Evolutionary conservation across 148 eudicot genomes (phyloP).

Genomic region (Amaranthus palmeri): DNA sequence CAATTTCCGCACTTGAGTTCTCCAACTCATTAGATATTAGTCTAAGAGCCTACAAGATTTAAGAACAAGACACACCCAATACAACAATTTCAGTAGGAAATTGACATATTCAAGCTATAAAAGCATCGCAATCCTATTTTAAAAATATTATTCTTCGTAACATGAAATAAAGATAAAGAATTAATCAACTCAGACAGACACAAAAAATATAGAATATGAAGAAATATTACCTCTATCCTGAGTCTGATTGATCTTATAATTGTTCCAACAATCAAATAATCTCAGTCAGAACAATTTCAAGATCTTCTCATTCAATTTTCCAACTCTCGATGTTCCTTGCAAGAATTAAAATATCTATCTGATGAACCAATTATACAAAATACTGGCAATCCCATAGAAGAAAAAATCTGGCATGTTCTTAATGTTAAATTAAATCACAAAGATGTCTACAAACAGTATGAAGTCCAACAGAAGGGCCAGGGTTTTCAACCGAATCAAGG

Average conservation of each 20-base stretch:
- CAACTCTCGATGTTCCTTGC: slow-evolving; percentile 87
- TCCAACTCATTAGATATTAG: slow-evolving; percentile 89
- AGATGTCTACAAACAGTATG: background rate
- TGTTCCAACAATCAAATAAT: no score
- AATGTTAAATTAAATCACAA: background rate
- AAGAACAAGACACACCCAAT: slow-evolving; percentile 9
- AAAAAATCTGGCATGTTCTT: background rate
- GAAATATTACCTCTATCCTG: no score
- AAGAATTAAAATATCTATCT: slow-evolving; percentile 12
- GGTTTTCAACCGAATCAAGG: background rate
- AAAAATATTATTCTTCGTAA: background rate
- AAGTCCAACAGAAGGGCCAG: background rate
- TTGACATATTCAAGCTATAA: background rate
- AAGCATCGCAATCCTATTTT: background rate
- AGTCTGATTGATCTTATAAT: no score
- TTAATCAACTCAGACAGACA: background rate
- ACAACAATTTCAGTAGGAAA: background rate
- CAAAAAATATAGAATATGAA: background rate
- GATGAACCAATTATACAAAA: background rate
- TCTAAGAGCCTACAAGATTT: slow-evolving; percentile 61
- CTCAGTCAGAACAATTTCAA: slow-evolving; percentile 71
- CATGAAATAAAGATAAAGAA: background rate
- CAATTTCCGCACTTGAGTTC: slow-evolving; percentile 60
- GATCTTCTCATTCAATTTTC: slow-evolving; percentile 83
- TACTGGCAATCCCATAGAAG: slow-evolving; percentile 3